Percentiles rank a stretch among this genome's conserved stretches.
These are phyloP conservation scores for Acacia concinna DNA, from an alignment of 331 rosid genomes.

Conservation along the genomic window DNA sequence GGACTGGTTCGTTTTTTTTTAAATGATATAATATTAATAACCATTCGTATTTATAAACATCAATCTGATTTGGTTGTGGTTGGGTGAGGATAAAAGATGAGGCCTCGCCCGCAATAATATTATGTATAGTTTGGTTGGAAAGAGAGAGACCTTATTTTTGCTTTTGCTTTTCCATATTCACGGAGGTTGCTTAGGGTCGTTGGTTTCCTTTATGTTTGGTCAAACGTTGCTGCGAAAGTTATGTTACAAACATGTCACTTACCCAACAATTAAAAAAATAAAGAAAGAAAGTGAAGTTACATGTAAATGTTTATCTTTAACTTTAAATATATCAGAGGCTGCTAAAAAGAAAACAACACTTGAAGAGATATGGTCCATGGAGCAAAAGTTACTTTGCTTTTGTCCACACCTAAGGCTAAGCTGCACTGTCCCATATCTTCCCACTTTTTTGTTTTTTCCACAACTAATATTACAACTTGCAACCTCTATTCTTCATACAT, in stretches of 20 bases:
- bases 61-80: too few species aligned
- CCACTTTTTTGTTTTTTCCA: not conserved
- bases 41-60: too few species aligned
- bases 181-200: not conserved
- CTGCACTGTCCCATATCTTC: not conserved
- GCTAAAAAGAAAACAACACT: not conserved
- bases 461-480: not conserved
- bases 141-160: not conserved
- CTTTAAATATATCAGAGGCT: constrained; percentile 4
- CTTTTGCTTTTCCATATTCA: not conserved
- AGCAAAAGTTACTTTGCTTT: constrained; percentile 41
- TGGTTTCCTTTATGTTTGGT: constrained; percentile 8
- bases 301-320: constrained; percentile 2
- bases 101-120: not conserved
- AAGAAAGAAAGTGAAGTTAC: constrained; percentile 18
- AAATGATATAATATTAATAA: too few species aligned
- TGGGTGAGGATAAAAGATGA: not conserved
- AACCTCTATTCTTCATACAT: not conserved
- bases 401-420: constrained; percentile 17
- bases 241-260: not conserved
- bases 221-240: constrained; percentile 41
- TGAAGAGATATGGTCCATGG: constrained; percentile 19
- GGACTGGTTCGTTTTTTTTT: too few species aligned
- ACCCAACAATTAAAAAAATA: not conserved
- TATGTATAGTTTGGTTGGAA: not conserved